These are phyloP conservation scores for Amanita rimosa DNA, from an alignment of 768 basidiomycete genomes.

Conservation along the genomic window DNA sequence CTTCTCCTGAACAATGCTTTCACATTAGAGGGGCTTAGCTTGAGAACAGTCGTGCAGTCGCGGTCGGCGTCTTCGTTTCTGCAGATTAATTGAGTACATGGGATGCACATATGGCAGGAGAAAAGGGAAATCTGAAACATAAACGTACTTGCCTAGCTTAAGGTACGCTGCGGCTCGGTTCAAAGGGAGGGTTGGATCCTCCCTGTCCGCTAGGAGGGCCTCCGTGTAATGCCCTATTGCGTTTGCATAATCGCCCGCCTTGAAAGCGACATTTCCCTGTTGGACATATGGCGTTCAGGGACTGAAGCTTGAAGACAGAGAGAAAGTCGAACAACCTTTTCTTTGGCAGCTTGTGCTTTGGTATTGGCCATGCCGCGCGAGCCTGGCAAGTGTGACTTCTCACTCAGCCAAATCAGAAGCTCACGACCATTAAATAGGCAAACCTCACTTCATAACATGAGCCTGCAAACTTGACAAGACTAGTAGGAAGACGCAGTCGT, in stretches of 20 bases:
- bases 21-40: slow-evolving; percentile 44
- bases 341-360: slow-evolving; percentile 25
- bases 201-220: slow-evolving; percentile 61
- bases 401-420: too few species aligned
- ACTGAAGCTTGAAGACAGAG: background rate
- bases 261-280: slow-evolving; percentile 86
- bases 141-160: slow-evolving; percentile 87
- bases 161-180: slow-evolving; percentile 91
- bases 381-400: too few species aligned
- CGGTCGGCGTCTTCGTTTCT: slow-evolving; percentile 75
- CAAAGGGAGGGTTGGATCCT: slow-evolving; percentile 68
- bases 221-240: slow-evolving; percentile 83
- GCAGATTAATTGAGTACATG: slow-evolving; percentile 5
- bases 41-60: slow-evolving; percentile 63
- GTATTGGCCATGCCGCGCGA: slow-evolving; percentile 7
- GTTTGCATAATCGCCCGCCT: slow-evolving; percentile 60
- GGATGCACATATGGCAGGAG: too few species aligned
- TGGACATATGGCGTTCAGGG: background rate
- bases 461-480: too few species aligned
- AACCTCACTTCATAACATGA: too few species aligned
- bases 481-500: too few species aligned
- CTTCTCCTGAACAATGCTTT: slow-evolving; percentile 76
- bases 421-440: too few species aligned
- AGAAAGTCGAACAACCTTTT: slow-evolving; percentile 17
- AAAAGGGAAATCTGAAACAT: background rate